Conservation (phyloP, 1,139 yeast genomes). For the Eremothecium cymbalariae region DNA sequence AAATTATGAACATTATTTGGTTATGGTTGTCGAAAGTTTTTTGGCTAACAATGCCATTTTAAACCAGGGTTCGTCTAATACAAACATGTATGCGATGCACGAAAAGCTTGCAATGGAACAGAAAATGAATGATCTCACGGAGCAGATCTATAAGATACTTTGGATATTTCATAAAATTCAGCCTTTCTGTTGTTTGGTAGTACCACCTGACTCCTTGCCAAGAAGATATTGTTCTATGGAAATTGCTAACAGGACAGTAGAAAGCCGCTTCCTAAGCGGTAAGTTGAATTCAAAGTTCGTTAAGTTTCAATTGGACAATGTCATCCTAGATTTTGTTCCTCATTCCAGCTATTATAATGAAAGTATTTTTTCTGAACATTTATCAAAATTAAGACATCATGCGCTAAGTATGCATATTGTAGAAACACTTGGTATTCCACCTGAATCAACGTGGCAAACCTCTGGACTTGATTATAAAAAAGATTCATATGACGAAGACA, state of each 20-base stretch:
- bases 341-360: slow-evolving; percentile 30
- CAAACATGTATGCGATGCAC: slow-evolving; percentile 2
- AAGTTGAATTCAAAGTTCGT: slow-evolving; percentile 67
- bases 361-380: slow-evolving; percentile 31
- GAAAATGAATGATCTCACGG: slow-evolving; percentile 52
- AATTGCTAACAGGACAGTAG: slow-evolving; percentile 89
- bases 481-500: slow-evolving; percentile 65
- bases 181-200: slow-evolving; percentile 72
- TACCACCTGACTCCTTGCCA: slow-evolving; percentile 77
- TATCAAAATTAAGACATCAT: slow-evolving; percentile 25
- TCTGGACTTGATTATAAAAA: slow-evolving; percentile 76
- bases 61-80: slow-evolving; percentile 8
- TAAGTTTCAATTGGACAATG: slow-evolving; percentile 45
- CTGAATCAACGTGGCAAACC: slow-evolving; percentile 41
- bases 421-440: slow-evolving; percentile 3
- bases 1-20: slow-evolving; percentile 69
- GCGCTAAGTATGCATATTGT: slow-evolving; percentile 18
- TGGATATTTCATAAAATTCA: slow-evolving; percentile 60
- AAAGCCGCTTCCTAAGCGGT: slow-evolving; percentile 72
- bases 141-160: slow-evolving; percentile 62
- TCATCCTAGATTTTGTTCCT: slow-evolving; percentile 31
- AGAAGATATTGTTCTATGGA: slow-evolving; percentile 50
- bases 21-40: slow-evolving; percentile 80
- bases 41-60: slow-evolving; percentile 37
- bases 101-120: slow-evolving; percentile 20